These are phyloP conservation scores for Cladobotryum protrusum DNA, from an alignment of 2,329 filamentous ascomycete genomes.

Conservation along the genomic window DNA sequence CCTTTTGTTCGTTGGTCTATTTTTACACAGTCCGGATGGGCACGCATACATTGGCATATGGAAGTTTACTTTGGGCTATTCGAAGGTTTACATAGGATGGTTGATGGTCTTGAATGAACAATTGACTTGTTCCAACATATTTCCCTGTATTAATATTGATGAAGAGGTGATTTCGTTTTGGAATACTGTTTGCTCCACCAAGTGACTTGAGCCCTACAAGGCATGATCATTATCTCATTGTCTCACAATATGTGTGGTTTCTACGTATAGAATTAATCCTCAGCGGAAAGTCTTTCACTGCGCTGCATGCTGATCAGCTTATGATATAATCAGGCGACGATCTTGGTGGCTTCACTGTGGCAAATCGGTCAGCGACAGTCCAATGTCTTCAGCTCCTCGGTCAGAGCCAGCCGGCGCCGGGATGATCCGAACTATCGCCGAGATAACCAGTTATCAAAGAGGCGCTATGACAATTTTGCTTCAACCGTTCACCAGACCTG, in stretches of 20 bases:
- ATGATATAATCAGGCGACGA: too few species aligned
- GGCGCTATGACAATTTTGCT: neutral
- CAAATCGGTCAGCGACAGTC: neutral
- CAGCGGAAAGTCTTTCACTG: too few species aligned
- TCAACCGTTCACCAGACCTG: neutral
- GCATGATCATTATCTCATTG: too few species aligned
- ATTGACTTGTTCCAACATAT: neutral
- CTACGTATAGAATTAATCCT: too few species aligned
- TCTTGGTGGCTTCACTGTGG: neutral
- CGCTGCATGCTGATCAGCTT: too few species aligned
- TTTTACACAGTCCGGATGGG: neutral
- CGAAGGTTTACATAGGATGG: neutral
- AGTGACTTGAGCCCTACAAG: too few species aligned
- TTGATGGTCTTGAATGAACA: neutral
- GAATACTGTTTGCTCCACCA: too few species aligned
- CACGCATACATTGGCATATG: neutral
- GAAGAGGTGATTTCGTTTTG: too few species aligned
- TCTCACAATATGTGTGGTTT: too few species aligned
- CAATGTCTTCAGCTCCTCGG: neutral
- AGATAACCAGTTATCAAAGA: conserved; percentile 1
- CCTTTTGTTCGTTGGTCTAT: neutral
- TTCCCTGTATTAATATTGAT: too few species aligned
- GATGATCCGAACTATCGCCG: conserved; percentile 19
- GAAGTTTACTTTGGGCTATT: neutral
- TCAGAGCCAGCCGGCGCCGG: conserved; percentile 12